These are phyloP conservation scores for Ogataea paradorogensis DNA, from an alignment of 805 yeast species.

Conservation along the genomic window DNA sequence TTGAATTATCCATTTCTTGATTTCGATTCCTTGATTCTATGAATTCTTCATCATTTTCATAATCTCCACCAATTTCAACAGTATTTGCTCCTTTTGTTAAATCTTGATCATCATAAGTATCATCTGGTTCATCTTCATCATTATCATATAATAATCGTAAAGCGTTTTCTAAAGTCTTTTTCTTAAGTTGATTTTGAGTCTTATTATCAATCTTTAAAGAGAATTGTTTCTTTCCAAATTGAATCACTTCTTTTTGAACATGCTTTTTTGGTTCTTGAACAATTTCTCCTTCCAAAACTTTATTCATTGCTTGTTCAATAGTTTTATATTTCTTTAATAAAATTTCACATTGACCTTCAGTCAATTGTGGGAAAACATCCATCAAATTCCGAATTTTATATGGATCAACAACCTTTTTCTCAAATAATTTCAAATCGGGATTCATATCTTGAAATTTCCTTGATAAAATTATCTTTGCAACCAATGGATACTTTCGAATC, in stretches of 20 bases:
- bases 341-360: slow-evolving; percentile 43
- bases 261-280: slow-evolving; percentile 34
- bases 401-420: slow-evolving; percentile 25
- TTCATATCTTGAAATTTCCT: slow-evolving; percentile 42
- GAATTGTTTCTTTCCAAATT: slow-evolving; percentile 36
- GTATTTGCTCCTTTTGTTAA: slow-evolving; percentile 27
- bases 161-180: slow-evolving; percentile 55
- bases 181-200: slow-evolving; percentile 44
- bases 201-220: slow-evolving; percentile 15
- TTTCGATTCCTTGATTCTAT: slow-evolving; percentile 15
- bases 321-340: slow-evolving; percentile 48
- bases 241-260: slow-evolving; percentile 14
- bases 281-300: slow-evolving; percentile 61
- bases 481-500: slow-evolving; percentile 46
- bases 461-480: slow-evolving; percentile 52
- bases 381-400: slow-evolving; percentile 39
- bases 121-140: slow-evolving; percentile 87
- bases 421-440: slow-evolving; percentile 54
- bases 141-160: slow-evolving; percentile 61
- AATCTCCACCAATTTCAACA: slow-evolving; percentile 29
- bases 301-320: slow-evolving; percentile 56
- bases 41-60: slow-evolving; percentile 27
- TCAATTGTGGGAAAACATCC: slow-evolving; percentile 70
- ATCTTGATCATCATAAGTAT: slow-evolving; percentile 62
- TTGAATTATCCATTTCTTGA: slow-evolving; percentile 22